A percentile compares a stretch with the other conserved stretches of the same genome.
Evolutionary conservation across 2,329 filamentous ascomycete species (phyloP).

Genomic region (Clonostachys chloroleuca): DNA sequence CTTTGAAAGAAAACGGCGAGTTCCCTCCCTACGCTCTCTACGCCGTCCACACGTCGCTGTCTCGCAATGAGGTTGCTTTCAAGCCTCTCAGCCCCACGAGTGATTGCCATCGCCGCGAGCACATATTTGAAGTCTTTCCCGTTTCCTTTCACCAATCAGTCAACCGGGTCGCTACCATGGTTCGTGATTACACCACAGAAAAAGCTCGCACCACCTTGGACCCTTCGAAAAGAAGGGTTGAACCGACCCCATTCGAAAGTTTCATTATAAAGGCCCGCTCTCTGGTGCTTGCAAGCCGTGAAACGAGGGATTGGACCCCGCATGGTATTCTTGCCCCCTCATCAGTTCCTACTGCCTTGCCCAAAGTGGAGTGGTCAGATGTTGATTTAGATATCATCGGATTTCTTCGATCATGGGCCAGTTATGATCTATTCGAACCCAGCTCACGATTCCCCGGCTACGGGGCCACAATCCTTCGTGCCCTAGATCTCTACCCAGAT

Average conservation of each 20-base stretch:
- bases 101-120: slow-evolving; percentile 40
- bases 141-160: slow-evolving; percentile 19
- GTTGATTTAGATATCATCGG: slow-evolving; percentile 46
- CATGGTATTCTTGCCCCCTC: slow-evolving; percentile 37
- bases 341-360: slow-evolving; percentile 10
- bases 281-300: slow-evolving; percentile 47
- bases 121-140: slow-evolving; percentile 54
- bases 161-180: slow-evolving; percentile 20
- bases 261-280: slow-evolving; percentile 46
- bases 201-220: background rate
- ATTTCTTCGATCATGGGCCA: slow-evolving; percentile 68
- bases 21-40: slow-evolving; percentile 52
- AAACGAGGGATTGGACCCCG: slow-evolving; percentile 40
- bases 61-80: slow-evolving; percentile 57
- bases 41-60: slow-evolving; percentile 64
- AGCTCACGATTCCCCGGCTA: slow-evolving; percentile 53
- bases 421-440: slow-evolving; percentile 46
- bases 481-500: slow-evolving; percentile 54
- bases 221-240: slow-evolving; percentile 2
- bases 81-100: slow-evolving; percentile 43
- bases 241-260: slow-evolving; percentile 18
- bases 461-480: slow-evolving; percentile 60
- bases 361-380: slow-evolving; percentile 17
- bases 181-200: slow-evolving; percentile 17
- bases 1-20: slow-evolving; percentile 22